Conservation (phyloP, 257 asterid species). For the Knoxia roxburghii region DNA sequence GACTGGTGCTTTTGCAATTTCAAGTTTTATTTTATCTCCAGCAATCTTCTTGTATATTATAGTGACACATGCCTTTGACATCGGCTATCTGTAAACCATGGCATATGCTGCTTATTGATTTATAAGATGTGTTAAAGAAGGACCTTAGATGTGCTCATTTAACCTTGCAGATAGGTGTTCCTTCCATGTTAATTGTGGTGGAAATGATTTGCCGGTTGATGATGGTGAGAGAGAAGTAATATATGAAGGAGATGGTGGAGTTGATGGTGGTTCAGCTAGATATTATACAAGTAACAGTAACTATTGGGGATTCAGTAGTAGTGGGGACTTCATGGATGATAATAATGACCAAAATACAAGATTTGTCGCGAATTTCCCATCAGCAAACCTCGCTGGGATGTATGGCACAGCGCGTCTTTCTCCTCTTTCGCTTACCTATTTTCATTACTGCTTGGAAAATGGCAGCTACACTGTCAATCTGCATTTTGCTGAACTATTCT, state of each 20-base stretch:
- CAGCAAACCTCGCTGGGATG: slow-evolving; percentile 45
- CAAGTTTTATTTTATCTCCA: too few relatives aligned
- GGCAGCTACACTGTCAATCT: slow-evolving; percentile 70
- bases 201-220: slow-evolving; percentile 38
- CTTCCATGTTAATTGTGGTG: slow-evolving; percentile 73
- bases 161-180: slow-evolving; percentile 68
- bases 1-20: too few relatives aligned
- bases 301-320: slow-evolving; percentile 80
- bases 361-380: slow-evolving; percentile 22
- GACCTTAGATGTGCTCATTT: slow-evolving; percentile 2
- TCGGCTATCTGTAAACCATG: background rate
- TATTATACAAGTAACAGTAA: slow-evolving; percentile 31
- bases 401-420: slow-evolving; percentile 69
- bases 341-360: slow-evolving; percentile 47
- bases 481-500: slow-evolving; percentile 68
- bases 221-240: slow-evolving; percentile 35
- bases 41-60: background rate
- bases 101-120: slow-evolving; percentile 1
- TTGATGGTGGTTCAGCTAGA: slow-evolving; percentile 52
- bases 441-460: slow-evolving; percentile 74
- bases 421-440: slow-evolving; percentile 73
- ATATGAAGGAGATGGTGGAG: slow-evolving; percentile 65
- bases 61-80: background rate
- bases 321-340: slow-evolving; percentile 86
- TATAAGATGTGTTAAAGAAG: background rate